Conservation (phyloP, 306 rosid genomes). For the Vigna reflexopilosa region DNA sequence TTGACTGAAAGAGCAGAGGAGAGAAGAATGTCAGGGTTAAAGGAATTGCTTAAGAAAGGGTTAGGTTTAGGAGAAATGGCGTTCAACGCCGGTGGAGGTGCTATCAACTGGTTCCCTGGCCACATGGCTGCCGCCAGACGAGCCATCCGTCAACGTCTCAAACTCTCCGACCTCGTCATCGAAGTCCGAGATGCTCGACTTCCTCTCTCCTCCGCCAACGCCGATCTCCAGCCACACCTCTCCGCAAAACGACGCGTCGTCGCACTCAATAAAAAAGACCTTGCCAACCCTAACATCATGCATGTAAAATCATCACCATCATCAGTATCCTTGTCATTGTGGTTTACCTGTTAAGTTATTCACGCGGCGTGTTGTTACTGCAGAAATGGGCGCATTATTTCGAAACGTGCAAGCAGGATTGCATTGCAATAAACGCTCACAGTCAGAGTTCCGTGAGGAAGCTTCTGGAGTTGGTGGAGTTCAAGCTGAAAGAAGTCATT, state of each 20-base stretch:
- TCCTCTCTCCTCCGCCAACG: conserved; percentile 79
- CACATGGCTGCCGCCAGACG: conserved; percentile 94
- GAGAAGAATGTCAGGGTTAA: conserved; percentile 54
- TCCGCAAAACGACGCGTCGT: conserved; percentile 74
- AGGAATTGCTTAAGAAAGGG: conserved; percentile 64
- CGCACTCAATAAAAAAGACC: conserved; percentile 84
- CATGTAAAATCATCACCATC: conserved; percentile 50
- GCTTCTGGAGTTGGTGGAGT: conserved; percentile 87
- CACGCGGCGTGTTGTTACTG: not conserved
- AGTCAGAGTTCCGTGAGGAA: conserved; percentile 81
- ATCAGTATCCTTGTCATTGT: not conserved
- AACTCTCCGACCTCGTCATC: conserved; percentile 79
- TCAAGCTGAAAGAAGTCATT: conserved; percentile 80
- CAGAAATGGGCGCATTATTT: conserved; percentile 82
- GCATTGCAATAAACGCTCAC: conserved; percentile 78
- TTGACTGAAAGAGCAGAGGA: not conserved
- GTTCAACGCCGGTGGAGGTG: conserved; percentile 73
- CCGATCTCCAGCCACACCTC: conserved; percentile 72
- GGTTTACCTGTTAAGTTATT: conserved; percentile 14
- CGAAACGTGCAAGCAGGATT: conserved; percentile 68
- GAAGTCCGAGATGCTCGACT: conserved; percentile 92
- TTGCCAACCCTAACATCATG: conserved; percentile 91
- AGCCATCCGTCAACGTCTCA: conserved; percentile 80
- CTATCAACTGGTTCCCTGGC: conserved; percentile 90
- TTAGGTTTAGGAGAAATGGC: conserved; percentile 82